Base-by-base conservation (phyloP, 2,329 filamentous ascomycete species). In the Aureobasidium melanogenum region DNA sequence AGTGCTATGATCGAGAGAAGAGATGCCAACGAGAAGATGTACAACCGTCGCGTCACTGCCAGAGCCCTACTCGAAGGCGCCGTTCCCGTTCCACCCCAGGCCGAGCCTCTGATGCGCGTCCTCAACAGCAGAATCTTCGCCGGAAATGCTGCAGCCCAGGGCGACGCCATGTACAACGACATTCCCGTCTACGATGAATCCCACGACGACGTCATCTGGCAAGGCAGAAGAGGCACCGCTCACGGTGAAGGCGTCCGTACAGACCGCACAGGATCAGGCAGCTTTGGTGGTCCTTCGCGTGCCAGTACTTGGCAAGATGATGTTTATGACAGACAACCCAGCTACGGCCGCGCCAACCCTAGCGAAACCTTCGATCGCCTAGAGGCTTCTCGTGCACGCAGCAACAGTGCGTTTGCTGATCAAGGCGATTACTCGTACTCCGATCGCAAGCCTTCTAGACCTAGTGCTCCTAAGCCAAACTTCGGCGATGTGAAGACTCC, bases 21-120 rank as follows among this genome's bases (percentile, higher is more conserved):
- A 76, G 94, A 99, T 75, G 94, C 94, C 68, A 99, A 99, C 72
- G 89, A 96, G 77, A 96, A 96, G 77, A 83, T 99, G 64, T 99
- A 99, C 74, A 89, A 90, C 64, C 84, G 87, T 62, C 85, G 88
- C 64, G 83, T 89, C 74, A 91, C 89, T 9, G 94, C 94, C 15
- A 79, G 82, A 64, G 88, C 96, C 72, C 83, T 99, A 47, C 83
- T 99, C 39, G 84, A 83, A 61, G 94, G 94, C 36, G 81, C 82
- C 36, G 84, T 97, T 41, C 82, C 85, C 44, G 84, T 91, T 0
- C 93, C 94, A 1, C 84, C 88, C 0, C 87, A 89, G 62, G 90
- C 94, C 2, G 88, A 89, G 47, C 89, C 93, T 14, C 83, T 99
- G 55, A 88, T 96, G 83, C 82, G 81, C 65, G 84, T 97, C 6